A percentile compares a stretch with the other conserved stretches of the same genome.
Conservation (phyloP, 2,329 filamentous ascomycete genomes). For the Phoma sp. region DNA sequence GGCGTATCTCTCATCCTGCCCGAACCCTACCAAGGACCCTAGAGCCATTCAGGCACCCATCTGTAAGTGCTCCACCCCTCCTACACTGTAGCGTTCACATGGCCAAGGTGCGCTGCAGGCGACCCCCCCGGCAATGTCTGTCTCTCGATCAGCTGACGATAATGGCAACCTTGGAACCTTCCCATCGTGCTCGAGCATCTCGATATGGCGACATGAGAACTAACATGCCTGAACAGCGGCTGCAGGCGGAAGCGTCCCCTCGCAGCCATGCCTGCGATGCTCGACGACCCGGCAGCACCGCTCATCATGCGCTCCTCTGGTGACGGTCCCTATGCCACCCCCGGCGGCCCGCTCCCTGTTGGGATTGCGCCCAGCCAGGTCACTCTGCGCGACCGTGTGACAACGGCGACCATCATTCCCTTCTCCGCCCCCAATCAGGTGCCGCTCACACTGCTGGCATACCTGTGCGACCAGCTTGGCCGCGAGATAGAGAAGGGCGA, state of each 20-base stretch:
- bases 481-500: constrained; percentile 91
- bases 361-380: constrained; percentile 77
- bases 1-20: constrained; percentile 20
- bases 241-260: constrained; percentile 2
- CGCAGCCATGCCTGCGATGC: constrained; percentile 73
- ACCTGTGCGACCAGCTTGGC: constrained; percentile 83
- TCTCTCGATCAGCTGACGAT: not conserved
- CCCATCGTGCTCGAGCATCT: not conserved
- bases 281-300: constrained; percentile 75
- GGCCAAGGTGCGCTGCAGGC: too few relatives aligned
- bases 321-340: constrained; percentile 67
- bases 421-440: constrained; percentile 79
- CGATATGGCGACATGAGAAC: not conserved
- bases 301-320: constrained; percentile 74
- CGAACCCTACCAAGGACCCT: constrained; percentile 5
- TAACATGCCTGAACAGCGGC: constrained; percentile 4
- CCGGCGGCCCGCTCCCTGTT: constrained; percentile 67
- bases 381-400: constrained; percentile 81
- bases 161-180: not conserved
- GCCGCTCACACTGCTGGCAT: constrained; percentile 74
- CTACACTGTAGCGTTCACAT: not conserved
- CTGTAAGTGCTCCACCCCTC: constrained; percentile 11
- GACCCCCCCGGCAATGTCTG: not conserved
- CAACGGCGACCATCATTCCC: constrained; percentile 81
- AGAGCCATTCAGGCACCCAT: constrained; percentile 11